Evolutionary conservation across 2,329 filamentous ascomycete genomes (phyloP).

Genomic region (Dactylellina leptospora): DNA sequence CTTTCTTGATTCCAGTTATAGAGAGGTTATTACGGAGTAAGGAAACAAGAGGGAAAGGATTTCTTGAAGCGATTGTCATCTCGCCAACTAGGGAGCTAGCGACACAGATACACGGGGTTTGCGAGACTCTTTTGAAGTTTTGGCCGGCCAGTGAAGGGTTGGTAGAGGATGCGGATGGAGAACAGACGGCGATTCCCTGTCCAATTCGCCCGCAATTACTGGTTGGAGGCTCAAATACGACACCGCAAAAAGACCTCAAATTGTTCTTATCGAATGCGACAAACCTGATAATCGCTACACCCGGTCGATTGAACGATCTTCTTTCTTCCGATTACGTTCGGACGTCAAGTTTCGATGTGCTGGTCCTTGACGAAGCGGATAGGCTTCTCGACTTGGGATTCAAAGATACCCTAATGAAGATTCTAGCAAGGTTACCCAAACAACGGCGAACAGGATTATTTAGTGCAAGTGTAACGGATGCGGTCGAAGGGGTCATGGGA

Average conservation of each 20-base stretch:
- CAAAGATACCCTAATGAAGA: conserved; percentile 86
- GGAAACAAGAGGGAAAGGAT: conserved; percentile 73
- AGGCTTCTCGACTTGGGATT: conserved; percentile 92
- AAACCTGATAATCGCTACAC: conserved; percentile 89
- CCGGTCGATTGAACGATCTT: conserved; percentile 86
- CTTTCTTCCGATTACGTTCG: conserved; percentile 86
- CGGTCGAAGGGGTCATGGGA: conserved; percentile 84
- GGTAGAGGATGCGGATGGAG: conserved; percentile 52
- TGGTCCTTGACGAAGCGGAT: conserved; percentile 95
- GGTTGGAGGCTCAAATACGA: conserved; percentile 79
- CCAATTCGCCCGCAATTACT: conserved; percentile 81
- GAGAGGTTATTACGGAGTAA: conserved; percentile 75
- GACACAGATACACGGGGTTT: conserved; percentile 84
- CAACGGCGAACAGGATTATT: conserved; percentile 93
- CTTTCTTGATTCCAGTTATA: conserved; percentile 83
- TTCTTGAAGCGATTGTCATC: conserved; percentile 89
- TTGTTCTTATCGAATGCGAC: conserved; percentile 83
- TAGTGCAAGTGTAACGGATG: conserved; percentile 94
- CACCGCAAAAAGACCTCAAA: conserved; percentile 83
- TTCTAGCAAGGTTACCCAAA: conserved; percentile 84
- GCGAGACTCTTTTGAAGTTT: conserved; percentile 79
- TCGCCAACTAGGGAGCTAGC: conserved; percentile 90
- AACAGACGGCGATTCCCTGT: conserved; percentile 55
- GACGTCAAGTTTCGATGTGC: conserved; percentile 86
- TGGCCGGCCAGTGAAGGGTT: conserved; percentile 64